Evolutionary conservation across 345 rosid species (phyloP), one percentile per base, ranked within the genome.

Genomic region (Eucalyptus pumila): DNA sequence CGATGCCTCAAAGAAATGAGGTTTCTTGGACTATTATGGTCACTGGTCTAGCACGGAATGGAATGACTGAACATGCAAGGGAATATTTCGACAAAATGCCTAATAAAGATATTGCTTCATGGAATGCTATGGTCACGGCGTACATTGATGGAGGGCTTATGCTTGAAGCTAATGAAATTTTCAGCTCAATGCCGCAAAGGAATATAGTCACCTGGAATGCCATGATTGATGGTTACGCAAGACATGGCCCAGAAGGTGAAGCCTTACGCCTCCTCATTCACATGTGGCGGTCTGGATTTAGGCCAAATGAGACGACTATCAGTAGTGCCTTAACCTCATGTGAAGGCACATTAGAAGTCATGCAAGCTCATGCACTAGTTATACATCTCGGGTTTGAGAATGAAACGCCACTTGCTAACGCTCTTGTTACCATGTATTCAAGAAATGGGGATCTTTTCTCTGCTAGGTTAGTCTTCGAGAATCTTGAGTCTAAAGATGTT

Each of bases 91-190:
- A 91, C 87, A 88, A 86, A 48, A 92, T 90, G 91, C 91, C 93
- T 60, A 87, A 52, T 12, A 93, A 90, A 90, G 94, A 89, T 47
- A 69, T 76, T 37, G 90, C 90, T 14, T 90, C 93, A 14, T 92
- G 93, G 92, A 93, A 93, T 80, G 91, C 94, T 27, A 91, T 93
- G 94, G 92, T 92, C 87, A 91, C 91, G 4, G 91, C 88, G 62
- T 91, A 90, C 86, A 62, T 83, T 87, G 89, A 90, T 85, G 87
- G 86, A 52, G 93, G 93, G 21, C 56, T 34, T 87, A 88, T 89
- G 91, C 51, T 47, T 86, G 91, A 92, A 90, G 92, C 93, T 88
- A 88, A 76, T 80, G 90, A 89, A 88, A 88, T 90, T 88, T 91
- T 93, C 76, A 56, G 45, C 58, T 92, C 88, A 86, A 92, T 91